These are phyloP conservation scores for Chaetomiaceae sp. DNA, from an alignment of 2,329 filamentous ascomycete species.

Conservation along the genomic window DNA sequence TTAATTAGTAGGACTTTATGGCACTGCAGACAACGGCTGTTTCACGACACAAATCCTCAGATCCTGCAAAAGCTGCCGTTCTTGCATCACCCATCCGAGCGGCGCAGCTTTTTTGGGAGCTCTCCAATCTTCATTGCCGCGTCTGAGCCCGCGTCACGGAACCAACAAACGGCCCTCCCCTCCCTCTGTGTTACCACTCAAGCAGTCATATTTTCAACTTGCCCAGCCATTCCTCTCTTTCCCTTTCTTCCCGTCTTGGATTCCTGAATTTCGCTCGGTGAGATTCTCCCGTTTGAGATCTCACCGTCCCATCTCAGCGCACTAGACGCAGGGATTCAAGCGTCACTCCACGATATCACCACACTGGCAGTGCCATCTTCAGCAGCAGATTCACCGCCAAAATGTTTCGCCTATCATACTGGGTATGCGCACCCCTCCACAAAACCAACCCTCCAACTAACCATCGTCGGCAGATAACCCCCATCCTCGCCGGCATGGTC, in stretches of 20 bases:
- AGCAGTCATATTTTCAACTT: not conserved
- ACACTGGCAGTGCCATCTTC: too few species aligned
- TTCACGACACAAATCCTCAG: too few species aligned
- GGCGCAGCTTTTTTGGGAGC: too few species aligned
- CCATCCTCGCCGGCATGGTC: constrained; percentile 60
- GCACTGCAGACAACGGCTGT: too few species aligned
- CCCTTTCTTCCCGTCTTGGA: not conserved
- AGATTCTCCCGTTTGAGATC: not conserved
- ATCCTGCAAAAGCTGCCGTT: too few species aligned
- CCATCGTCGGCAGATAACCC: constrained; percentile 44
- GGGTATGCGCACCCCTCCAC: not conserved
- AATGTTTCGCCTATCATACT: constrained; percentile 12
- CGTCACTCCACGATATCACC: too few species aligned
- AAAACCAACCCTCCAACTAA: not conserved
- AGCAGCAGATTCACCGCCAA: not conserved
- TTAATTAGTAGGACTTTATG: too few species aligned
- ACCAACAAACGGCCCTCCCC: too few species aligned
- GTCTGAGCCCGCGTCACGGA: too few species aligned
- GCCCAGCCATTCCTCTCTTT: not conserved
- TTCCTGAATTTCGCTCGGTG: not conserved
- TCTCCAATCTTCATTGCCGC: too few species aligned
- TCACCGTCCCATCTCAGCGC: not conserved
- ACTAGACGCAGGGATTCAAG: too few species aligned
- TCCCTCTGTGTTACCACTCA: not conserved
- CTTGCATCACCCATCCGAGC: too few species aligned